Conservation (phyloP, 78 protist genomes). For the Chrysochromulina tobinii region DNA sequence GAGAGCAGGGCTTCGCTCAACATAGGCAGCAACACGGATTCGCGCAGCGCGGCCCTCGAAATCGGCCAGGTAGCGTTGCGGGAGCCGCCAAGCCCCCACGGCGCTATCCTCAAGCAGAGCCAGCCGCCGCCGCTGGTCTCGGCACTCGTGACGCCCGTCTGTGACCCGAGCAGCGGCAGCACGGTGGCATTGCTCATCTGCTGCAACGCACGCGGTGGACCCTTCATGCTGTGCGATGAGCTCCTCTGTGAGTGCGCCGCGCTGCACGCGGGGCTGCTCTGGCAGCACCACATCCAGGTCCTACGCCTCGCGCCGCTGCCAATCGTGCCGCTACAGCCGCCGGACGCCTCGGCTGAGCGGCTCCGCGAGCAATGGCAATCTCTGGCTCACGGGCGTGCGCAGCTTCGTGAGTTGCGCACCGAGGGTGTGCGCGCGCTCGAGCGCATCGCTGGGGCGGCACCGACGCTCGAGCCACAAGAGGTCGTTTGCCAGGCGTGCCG, state of each 20-base stretch:
- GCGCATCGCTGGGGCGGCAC: no score
- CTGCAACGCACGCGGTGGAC: background rate
- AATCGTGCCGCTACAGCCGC: background rate
- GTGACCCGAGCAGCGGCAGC: background rate
- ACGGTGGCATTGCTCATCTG: background rate
- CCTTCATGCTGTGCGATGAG: background rate
- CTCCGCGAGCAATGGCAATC: background rate
- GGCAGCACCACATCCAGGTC: background rate
- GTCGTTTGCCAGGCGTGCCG: no score
- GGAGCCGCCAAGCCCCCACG: background rate
- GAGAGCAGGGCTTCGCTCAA: no score
- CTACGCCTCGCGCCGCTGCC: background rate
- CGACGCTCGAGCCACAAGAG: no score
- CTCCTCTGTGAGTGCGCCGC: background rate
- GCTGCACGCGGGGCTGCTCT: background rate
- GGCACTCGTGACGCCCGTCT: background rate
- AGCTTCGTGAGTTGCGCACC: no score
- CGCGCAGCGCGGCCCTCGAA: background rate
- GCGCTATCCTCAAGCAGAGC: background rate
- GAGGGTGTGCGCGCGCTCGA: no score
- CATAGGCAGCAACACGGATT: no score
- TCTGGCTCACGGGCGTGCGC: no score
- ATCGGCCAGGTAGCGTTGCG: background rate
- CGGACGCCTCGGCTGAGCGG: background rate
- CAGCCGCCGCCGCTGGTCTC: background rate